Conservation (phyloP, 148 eudicot genomes). For the Spergularia marina region DNA sequence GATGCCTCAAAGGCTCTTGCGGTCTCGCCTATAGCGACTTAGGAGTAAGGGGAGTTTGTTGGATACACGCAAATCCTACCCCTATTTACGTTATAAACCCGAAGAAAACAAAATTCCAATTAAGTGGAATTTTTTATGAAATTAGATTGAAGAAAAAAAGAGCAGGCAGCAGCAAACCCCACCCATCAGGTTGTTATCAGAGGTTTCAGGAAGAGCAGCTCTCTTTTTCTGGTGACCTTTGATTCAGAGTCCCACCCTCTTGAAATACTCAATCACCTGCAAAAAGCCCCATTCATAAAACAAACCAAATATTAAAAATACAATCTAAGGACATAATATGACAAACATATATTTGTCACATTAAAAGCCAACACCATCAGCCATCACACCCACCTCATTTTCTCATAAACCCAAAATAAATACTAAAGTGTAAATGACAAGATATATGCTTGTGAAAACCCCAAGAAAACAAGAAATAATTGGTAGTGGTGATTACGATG, state of each 20-base stretch:
- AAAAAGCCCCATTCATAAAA: constrained; percentile 12
- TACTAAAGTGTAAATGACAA: neutral
- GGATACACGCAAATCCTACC: too few relatives aligned
- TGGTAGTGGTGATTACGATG: too few relatives aligned
- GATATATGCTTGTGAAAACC: neutral
- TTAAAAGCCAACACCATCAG: constrained; percentile 23
- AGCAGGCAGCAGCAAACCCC: constrained; percentile 14
- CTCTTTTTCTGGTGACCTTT: constrained; percentile 39
- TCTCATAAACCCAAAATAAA: neutral
- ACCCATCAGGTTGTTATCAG: constrained; percentile 29
- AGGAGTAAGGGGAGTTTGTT: too few relatives aligned
- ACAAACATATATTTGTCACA: constrained; percentile 31
- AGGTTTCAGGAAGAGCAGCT: neutral
- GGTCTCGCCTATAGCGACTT: too few relatives aligned
- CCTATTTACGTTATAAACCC: too few relatives aligned
- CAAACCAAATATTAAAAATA: neutral
- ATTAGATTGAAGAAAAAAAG: neutral
- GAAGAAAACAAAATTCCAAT: too few relatives aligned
- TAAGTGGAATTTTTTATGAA: neutral
- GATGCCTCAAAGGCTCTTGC: too few relatives aligned
- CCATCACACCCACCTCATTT: neutral
- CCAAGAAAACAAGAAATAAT: too few relatives aligned
- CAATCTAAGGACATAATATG: constrained; percentile 20
- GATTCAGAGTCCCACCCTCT: constrained; percentile 37
- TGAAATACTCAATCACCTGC: constrained; percentile 45